These are phyloP conservation scores for Calocybe gangraenosa DNA, from an alignment of 768 basidiomycete genomes.

Conservation along the genomic window DNA sequence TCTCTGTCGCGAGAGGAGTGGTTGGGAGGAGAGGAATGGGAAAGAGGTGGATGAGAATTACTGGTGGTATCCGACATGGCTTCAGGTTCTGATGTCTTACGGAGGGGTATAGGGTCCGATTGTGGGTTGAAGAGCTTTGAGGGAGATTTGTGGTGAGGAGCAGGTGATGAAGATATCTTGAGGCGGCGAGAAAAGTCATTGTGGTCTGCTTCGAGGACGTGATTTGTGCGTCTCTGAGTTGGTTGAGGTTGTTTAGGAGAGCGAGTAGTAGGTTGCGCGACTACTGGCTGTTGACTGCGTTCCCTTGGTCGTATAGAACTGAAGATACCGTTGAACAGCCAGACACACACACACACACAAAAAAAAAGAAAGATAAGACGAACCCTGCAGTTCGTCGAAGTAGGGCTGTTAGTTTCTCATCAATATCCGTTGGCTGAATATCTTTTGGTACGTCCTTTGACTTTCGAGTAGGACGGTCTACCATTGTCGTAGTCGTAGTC, in stretches of 20 bases:
- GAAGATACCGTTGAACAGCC: slow-evolving; percentile 4
- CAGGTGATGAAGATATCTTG: slow-evolving; percentile 56
- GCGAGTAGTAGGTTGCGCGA: slow-evolving; percentile 17
- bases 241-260: slow-evolving; percentile 26
- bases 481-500: no score
- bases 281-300: slow-evolving; percentile 9
- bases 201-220: slow-evolving; percentile 49
- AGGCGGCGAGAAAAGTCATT: slow-evolving; percentile 72
- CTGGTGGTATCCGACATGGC: slow-evolving; percentile 54
- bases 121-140: slow-evolving; percentile 71
- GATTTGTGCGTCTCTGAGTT: slow-evolving; percentile 24
- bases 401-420: slow-evolving; percentile 61
- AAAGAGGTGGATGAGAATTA: slow-evolving; percentile 43
- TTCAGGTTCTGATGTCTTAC: slow-evolving; percentile 64
- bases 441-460: slow-evolving; percentile 35
- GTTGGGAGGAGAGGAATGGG: slow-evolving; percentile 19
- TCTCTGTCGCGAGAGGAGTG: slow-evolving; percentile 19
- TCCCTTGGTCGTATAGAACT: slow-evolving; percentile 46
- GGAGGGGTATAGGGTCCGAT: slow-evolving; percentile 59
- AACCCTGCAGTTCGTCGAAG: slow-evolving; percentile 63
- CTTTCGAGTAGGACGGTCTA: slow-evolving; percentile 29
- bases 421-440: slow-evolving; percentile 41
- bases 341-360: no score
- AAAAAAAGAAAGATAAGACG: slow-evolving; percentile 19
- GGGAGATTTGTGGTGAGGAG: slow-evolving; percentile 27